Percentiles rank a stretch among this genome's conserved stretches.
These are phyloP conservation scores for Sanghuangporus sanghuang DNA, from an alignment of 1,284 basidiomycete species.

Conservation along the genomic window DNA sequence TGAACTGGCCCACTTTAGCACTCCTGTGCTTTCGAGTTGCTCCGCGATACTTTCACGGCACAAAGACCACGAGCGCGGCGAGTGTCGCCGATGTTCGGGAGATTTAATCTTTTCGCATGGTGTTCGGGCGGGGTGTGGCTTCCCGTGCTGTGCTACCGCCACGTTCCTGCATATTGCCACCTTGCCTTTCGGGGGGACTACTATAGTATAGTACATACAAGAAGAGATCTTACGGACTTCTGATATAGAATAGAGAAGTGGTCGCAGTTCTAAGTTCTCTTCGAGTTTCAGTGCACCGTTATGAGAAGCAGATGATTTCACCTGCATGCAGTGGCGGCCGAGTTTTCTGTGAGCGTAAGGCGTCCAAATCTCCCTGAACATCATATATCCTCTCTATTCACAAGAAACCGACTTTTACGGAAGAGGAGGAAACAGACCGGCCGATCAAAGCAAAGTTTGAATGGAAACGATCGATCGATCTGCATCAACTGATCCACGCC, in stretches of 20 bases:
- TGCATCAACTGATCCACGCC: not conserved
- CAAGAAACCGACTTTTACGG: too few relatives aligned
- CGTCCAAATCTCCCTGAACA: too few relatives aligned
- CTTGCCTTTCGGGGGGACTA: not conserved
- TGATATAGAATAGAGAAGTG: not conserved
- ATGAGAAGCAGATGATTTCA: too few relatives aligned
- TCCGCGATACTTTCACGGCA: not conserved
- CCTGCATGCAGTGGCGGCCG: too few relatives aligned
- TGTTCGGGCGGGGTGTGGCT: not conserved
- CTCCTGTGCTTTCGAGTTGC: slow-evolving; percentile 12
- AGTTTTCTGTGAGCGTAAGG: too few relatives aligned
- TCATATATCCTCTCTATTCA: too few relatives aligned
- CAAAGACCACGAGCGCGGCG: not conserved
- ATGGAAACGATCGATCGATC: not conserved
- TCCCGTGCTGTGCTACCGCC: not conserved
- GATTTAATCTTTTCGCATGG: not conserved
- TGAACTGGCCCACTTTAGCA: slow-evolving; percentile 22
- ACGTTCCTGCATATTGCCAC: not conserved
- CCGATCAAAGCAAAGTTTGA: too few relatives aligned
- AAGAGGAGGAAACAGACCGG: not conserved
- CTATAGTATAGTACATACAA: too few relatives aligned
- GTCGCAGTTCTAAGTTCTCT: too few relatives aligned
- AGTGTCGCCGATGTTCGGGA: not conserved
- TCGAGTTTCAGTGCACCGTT: too few relatives aligned
- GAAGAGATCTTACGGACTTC: too few relatives aligned